phyloP scores from a whole-genome alignment of 306 rosid species.

The Cicer cuneatum region DNA sequence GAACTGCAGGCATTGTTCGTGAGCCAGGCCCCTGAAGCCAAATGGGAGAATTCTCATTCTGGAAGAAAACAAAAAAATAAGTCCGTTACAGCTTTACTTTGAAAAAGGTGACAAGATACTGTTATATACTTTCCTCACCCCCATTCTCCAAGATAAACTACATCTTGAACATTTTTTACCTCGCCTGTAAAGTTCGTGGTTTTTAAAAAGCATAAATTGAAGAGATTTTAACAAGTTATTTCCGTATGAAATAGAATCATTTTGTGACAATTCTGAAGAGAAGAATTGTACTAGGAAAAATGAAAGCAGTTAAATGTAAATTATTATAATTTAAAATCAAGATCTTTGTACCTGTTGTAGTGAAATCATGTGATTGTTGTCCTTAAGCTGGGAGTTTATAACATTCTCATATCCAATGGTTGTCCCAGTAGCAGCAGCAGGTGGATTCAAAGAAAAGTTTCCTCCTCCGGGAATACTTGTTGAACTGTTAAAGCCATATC shows the following conservation, averaged over 20 bases:
- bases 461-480: slow-evolving; percentile 85
- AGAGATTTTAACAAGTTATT: not conserved
- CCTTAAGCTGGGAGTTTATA: slow-evolving; percentile 81
- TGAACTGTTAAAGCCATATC: slow-evolving; percentile 88
- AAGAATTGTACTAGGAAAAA: not conserved
- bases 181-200: too few relatives aligned
- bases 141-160: not conserved
- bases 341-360: slow-evolving; percentile 75
- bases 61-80: slow-evolving; percentile 9
- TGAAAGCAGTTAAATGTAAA: not conserved
- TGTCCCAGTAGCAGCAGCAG: slow-evolving; percentile 76
- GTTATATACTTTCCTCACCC: not conserved
- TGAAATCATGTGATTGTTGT: slow-evolving; percentile 77
- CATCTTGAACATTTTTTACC: too few relatives aligned
- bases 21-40: slow-evolving; percentile 95
- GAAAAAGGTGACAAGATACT: not conserved
- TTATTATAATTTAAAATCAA: not conserved
- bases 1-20: slow-evolving; percentile 80
- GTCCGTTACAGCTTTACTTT: not conserved
- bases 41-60: slow-evolving; percentile 88
- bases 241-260: not conserved
- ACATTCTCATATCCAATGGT: slow-evolving; percentile 82
- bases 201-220: not conserved
- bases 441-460: slow-evolving; percentile 71
- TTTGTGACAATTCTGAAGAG: not conserved